These are phyloP conservation scores for Penicillium sp. DNA, from an alignment of 2,329 filamentous ascomycete genomes.

Conservation along the genomic window DNA sequence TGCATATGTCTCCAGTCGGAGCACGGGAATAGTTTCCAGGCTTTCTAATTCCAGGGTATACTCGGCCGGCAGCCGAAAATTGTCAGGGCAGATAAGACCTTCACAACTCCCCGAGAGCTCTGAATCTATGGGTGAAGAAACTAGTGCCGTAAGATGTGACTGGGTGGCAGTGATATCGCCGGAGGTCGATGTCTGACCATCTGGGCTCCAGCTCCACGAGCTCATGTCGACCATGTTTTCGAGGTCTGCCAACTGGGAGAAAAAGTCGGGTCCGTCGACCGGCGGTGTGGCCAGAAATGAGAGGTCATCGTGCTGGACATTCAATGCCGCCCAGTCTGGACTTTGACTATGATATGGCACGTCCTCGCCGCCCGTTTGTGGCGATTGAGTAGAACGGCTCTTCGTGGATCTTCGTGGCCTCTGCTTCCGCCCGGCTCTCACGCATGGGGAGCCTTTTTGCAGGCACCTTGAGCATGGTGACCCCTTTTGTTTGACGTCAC, in stretches of 20 bases:
- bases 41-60: neutral
- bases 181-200: neutral
- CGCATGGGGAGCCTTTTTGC: neutral
- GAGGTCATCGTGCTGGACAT: neutral
- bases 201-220: neutral
- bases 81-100: conserved; percentile 1
- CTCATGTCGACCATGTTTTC: neutral
- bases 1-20: neutral
- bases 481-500: neutral
- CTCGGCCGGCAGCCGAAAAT: conserved; percentile 1
- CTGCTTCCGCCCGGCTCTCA: neutral
- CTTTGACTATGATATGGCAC: neutral
- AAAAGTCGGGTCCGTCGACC: neutral
- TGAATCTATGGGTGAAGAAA: neutral
- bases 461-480: neutral
- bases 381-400: neutral
- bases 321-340: neutral
- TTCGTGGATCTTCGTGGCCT: neutral
- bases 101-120: neutral
- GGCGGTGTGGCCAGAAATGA: neutral
- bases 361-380: neutral
- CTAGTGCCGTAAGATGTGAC: neutral
- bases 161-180: neutral
- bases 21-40: neutral
- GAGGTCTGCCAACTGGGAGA: neutral